Base-by-base conservation (phyloP, 2,329 filamentous ascomycete genomes). In the Colletotrichum somersetense region DNA sequence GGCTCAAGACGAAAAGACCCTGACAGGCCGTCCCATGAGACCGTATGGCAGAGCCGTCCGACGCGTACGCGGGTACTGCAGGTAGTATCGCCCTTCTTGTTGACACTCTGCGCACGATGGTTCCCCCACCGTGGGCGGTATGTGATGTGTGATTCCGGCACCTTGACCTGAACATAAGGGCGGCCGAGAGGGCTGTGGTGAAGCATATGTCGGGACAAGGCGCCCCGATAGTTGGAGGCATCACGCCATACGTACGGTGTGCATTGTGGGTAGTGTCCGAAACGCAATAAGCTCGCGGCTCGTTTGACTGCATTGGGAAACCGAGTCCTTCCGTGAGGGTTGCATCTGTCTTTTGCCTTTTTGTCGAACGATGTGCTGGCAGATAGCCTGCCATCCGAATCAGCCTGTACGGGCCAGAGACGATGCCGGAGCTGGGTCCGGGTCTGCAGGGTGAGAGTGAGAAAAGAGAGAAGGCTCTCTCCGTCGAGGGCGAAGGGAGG, bases 1-100 rank as follows among this genome's bases (percentile, higher is more conserved):
- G 55, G 33, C 26, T 55, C 10, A 72, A 58, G 76, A 81, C 66
- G 71, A 73, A 26, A 80, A 79, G 73, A 79, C 78, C 1, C 80
- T 77, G 78, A 78, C 76, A 40, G 58, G 42, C 8, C 20, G 42
- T 20, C 58, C 16, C n/a, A 18, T n/a, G 20, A 73, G 23, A 74
- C 33, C 42, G 38, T 26, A 40, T 42, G 33, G 30, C 56, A 52
- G 10, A 57, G 48, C 23, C 62, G 48, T 8, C 48, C 42, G 56
- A 40, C 48, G 46, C 48, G 62, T 66, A 40, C n/a, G 46, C 38
- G 26, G n/a, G 44, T 59, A 12, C 23, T 16, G 10, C 6, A 30
- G 35, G 62, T 30, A 58, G 50, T 12, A 52, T 30, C 40, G 6
- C 4, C 30, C 4, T 62, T 33, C 30, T 18, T 5, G 42, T 23